Evolutionary conservation across 768 basidiomycete genomes (phyloP), one percentile per base, ranked within the genome.

Genomic region (Amanita muscaria): DNA sequence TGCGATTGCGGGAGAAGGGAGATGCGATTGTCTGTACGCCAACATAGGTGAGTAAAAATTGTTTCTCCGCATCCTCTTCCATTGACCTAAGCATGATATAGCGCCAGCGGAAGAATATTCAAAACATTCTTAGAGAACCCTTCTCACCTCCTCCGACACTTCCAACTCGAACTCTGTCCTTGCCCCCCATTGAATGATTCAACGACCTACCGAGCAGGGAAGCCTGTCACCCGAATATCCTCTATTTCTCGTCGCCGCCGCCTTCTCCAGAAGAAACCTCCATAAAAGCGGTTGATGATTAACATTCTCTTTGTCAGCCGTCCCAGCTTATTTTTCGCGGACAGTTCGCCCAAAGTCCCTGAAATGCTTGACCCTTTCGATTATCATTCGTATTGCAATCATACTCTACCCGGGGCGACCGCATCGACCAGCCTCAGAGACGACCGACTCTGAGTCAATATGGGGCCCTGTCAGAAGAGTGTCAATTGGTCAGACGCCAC

Each of bases 101-200:
- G n/a, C n/a, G n/a, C n/a, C n/a, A n/a, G n/a, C n/a, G n/a, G n/a
- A n/a, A n/a, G n/a, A n/a, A n/a, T n/a, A n/a, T n/a, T n/a, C n/a
- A n/a, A n/a, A n/a, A n/a, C n/a, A n/a, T n/a, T n/a, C 57, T 46
- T 22, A 59, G 61, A 24, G 49, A 40, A n/a, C 70, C 62, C 2
- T 58, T 64, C 46, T 68, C 70, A 15, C 72, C 70, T 41, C 70
- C 70, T 14, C 63, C 67, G 27, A 71, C 68, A 15, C 56, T 68
- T 43, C 66, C 67, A 16, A 64, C 60, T 23, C 48, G 54, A 32
- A 66, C 63, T 0, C 59, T 59, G 16, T 59, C 53, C 34, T 48
- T 73, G 24, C 70, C 73, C 6, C 64, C 64, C 21, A 34, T 54
- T 5, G 68, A 68, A 35, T 11, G 59, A 61, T 39, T 18, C 39